Evolutionary conservation across 352 stramenopile genomes (phyloP), one percentile per base, ranked within the genome.

Genomic region (Phytophthora multivora): DNA sequence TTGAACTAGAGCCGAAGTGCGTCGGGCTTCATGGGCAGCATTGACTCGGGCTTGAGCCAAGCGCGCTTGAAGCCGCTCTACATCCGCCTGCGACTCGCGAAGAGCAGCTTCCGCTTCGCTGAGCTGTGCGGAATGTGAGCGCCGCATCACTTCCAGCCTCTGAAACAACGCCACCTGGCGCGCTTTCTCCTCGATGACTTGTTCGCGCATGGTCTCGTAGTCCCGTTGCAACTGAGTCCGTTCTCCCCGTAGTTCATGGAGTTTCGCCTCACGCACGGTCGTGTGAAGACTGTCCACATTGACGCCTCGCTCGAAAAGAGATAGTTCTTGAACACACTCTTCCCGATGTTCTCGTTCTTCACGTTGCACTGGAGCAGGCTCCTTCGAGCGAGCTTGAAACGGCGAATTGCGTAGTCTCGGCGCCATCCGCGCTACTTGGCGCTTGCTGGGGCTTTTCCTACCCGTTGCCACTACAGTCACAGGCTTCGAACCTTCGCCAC

Each of bases 121-220:
- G 4, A 63, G 52, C 30, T 77, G 63, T 15, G 8, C 39, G 12
- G 64, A 25, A 30, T 73, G 64, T 1, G 63, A 58, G 10, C 43
- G 45, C 8, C 62, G 61, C 28, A 55, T 33, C n/a, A 56, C 12
- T 16, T 76, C 59, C 36, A 77, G 55, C 25, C 64, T 45, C 35
- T 65, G 69, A 18, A 73, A 77, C 7, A 77, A 53, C 28, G 51
- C 47, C 11, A 77, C 69, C 46, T 77, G 69, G 0, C 59, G 56
- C 2, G 57, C 48, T 55, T 77, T 77, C 35, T 73, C 69, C 18
- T 70, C 52, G 18, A 77, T 64, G 9, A 77, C 58, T 50, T 77
- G 60, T 19, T 77, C 64, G 3, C 64, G 63, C 63, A 77, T 73
- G 12, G 38, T 51, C 49, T 61, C 59, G 40, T 73, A 73, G 43